These are phyloP conservation scores for Termitomyces sp. DNA, from an alignment of 1,284 basidiomycete genomes.

Conservation along the genomic window DNA sequence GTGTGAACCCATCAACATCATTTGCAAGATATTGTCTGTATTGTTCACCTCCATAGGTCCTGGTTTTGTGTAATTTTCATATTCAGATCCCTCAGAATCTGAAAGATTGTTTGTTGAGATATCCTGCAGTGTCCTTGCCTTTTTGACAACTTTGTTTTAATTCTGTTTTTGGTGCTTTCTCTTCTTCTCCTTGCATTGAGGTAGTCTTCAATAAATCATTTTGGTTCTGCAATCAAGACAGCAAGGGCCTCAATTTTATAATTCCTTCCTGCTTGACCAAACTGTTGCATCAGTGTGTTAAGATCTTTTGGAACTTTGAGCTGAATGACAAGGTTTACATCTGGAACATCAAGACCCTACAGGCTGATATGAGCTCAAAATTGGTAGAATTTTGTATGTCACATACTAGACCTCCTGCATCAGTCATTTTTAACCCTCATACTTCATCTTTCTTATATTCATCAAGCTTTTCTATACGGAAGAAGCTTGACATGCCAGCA, in stretches of 20 bases:
- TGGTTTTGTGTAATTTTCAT: too few species aligned
- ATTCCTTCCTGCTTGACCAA: neutral
- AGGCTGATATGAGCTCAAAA: neutral
- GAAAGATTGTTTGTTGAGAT: too few species aligned
- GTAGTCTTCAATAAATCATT: too few species aligned
- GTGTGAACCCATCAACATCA: too few species aligned
- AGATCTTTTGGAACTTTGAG: constrained; percentile 15
- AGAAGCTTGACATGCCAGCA: constrained; percentile 20
- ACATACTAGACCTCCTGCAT: constrained; percentile 22
- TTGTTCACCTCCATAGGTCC: too few species aligned
- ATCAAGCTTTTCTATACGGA: constrained; percentile 14
- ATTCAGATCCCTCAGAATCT: too few species aligned
- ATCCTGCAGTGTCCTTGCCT: too few species aligned
- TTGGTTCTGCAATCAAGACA: constrained; percentile 5
- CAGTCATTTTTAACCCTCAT: constrained; percentile 18
- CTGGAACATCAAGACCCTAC: constrained; percentile 16
- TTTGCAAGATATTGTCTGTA: too few species aligned
- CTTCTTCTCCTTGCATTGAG: too few species aligned
- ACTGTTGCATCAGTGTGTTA: constrained; percentile 8
- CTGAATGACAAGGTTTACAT: constrained; percentile 6
- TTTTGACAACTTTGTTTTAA: too few species aligned
- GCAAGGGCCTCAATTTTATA: neutral
- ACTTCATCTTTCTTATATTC: constrained; percentile 13
- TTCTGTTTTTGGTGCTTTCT: too few species aligned
- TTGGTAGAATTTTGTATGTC: neutral